These are phyloP conservation scores for Paecilomyces variotii DNA, from an alignment of 2,329 filamentous ascomycete genomes.

Conservation along the genomic window DNA sequence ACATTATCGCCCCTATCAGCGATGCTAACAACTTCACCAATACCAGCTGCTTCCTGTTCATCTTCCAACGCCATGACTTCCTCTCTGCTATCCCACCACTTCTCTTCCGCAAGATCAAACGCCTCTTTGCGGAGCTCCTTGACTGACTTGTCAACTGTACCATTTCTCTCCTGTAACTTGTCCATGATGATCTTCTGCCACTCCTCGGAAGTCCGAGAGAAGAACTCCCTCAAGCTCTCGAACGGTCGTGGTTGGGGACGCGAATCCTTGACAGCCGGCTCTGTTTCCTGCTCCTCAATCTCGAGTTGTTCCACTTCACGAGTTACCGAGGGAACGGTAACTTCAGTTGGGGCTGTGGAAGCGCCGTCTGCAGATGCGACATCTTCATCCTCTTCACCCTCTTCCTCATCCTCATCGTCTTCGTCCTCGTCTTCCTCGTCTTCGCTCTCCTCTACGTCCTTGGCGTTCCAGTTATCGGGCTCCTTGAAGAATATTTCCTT, in stretches of 20 bases:
- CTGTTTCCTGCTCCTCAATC: conserved; percentile 30
- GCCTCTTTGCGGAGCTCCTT: conserved; percentile 92
- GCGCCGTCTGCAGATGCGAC: conserved; percentile 32
- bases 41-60: conserved; percentile 90
- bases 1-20: conserved; percentile 57
- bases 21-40: conserved; percentile 86
- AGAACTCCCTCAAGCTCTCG: conserved; percentile 86
- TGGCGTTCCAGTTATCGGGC: conserved; percentile 72
- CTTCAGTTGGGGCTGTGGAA: conserved; percentile 29
- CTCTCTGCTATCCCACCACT: conserved; percentile 98
- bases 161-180: conserved; percentile 59
- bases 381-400: conserved; percentile 36
- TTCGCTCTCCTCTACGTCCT: conserved; percentile 53
- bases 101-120: conserved; percentile 86
- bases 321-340: conserved; percentile 28
- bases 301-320: conserved; percentile 29
- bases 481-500: conserved; percentile 83
- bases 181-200: conserved; percentile 87
- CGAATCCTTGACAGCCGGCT: conserved; percentile 56
- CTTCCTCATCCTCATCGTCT: conserved; percentile 35
- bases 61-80: conserved; percentile 88
- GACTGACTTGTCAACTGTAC: conserved; percentile 51
- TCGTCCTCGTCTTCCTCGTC: conserved; percentile 34
- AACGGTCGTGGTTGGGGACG: conserved; percentile 75
- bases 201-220: conserved; percentile 72